Percentiles rank a stretch among this genome's conserved stretches.
phyloP scores from a whole-genome alignment of 2,329 filamentous ascomycete genomes.

The Aspergillus ochraceoroseus region DNA sequence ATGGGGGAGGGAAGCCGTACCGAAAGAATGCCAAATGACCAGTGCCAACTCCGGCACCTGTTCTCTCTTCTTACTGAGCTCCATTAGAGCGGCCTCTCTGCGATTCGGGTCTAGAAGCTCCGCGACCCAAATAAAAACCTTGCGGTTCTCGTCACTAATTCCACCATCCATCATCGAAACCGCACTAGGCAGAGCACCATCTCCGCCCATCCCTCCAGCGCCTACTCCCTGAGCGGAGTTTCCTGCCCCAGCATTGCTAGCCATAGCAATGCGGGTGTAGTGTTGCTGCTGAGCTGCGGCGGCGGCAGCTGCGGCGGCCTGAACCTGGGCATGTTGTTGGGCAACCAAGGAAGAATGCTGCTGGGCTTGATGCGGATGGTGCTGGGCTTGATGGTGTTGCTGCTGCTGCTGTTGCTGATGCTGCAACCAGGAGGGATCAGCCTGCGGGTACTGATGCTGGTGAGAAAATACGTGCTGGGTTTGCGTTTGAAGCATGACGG shows the following conservation, averaged over 20 bases:
- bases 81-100: constrained; percentile 83
- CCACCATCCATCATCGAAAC: constrained; percentile 54
- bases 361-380: constrained; percentile 38
- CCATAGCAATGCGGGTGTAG: constrained; percentile 68
- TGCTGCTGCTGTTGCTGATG: constrained; percentile 40
- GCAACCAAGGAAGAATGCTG: constrained; percentile 45
- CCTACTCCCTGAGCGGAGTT: constrained; percentile 35
- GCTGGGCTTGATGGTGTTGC: constrained; percentile 37
- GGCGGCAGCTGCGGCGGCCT: constrained; percentile 42
- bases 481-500: constrained; percentile 47
- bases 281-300: constrained; percentile 49
- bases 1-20: constrained; percentile 56
- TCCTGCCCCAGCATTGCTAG: constrained; percentile 52
- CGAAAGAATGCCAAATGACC: constrained; percentile 97
- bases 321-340: constrained; percentile 53
- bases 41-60: constrained; percentile 94
- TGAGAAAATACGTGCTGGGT: constrained; percentile 60
- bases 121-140: constrained; percentile 88
- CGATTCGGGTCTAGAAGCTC: constrained; percentile 83
- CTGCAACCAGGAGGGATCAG: constrained; percentile 45
- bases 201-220: constrained; percentile 48
- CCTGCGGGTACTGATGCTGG: constrained; percentile 51
- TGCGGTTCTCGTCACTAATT: constrained; percentile 83
- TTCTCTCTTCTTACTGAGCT: constrained; percentile 97
- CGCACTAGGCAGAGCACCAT: constrained; percentile 29